A percentile compares a stretch with the other conserved stretches of the same genome.
phyloP scores from a whole-genome alignment of 2,329 filamentous ascomycete species.

The Aspergillus pseudoterreus region DNA sequence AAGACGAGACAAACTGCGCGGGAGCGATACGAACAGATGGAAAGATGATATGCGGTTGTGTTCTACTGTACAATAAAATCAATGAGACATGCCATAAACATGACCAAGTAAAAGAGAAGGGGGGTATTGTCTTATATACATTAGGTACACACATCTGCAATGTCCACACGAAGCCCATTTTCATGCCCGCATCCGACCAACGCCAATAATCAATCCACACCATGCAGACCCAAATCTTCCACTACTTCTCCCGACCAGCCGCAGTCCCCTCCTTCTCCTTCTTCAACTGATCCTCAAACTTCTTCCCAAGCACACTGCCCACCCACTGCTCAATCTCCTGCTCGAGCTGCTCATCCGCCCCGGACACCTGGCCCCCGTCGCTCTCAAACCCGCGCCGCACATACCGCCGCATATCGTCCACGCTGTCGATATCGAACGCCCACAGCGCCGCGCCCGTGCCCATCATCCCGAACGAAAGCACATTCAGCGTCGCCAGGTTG shows the following conservation, averaged over 20 bases:
- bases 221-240: not conserved
- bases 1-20: slow-evolving; percentile 46
- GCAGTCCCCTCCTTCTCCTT: slow-evolving; percentile 21
- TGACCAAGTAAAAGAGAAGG: not conserved
- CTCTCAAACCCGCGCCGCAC: slow-evolving; percentile 50
- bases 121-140: slow-evolving; percentile 5
- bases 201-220: not conserved
- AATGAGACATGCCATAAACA: not conserved
- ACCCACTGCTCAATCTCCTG: slow-evolving; percentile 55
- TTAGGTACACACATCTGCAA: not conserved
- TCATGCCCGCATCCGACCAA: not conserved
- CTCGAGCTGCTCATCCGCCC: slow-evolving; percentile 46
- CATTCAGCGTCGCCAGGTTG: slow-evolving; percentile 82
- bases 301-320: slow-evolving; percentile 45
- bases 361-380: slow-evolving; percentile 56
- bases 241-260: not conserved
- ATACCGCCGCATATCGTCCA: slow-evolving; percentile 62
- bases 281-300: slow-evolving; percentile 43
- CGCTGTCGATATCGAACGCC: slow-evolving; percentile 69
- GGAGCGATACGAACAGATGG: slow-evolving; percentile 46
- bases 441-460: slow-evolving; percentile 69
- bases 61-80: not conserved
- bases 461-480: slow-evolving; percentile 71
- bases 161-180: not conserved
- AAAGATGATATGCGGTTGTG: slow-evolving; percentile 3